Evolutionary conservation across 1,284 basidiomycete genomes (phyloP), one percentile per base, ranked within the genome.

Genomic region (Fomitopsis betulina): DNA sequence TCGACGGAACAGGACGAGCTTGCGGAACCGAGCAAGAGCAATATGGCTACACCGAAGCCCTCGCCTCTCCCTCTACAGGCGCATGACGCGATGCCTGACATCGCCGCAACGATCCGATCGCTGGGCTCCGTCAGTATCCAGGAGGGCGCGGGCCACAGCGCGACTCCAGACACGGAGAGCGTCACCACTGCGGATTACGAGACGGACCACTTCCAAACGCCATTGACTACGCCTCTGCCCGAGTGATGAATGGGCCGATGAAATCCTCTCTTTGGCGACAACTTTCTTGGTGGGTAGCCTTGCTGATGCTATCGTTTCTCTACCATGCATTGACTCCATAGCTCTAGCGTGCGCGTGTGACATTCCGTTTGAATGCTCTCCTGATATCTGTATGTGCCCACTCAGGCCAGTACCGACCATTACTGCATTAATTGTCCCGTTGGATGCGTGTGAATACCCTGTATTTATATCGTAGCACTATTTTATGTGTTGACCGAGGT

Each of bases 191-290:
- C 59, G 9, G 65, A 64, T 19, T 54, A 58, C 21, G 58, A 60
- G 8, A 63, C 67, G 39, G 68, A 68, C 23, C 50, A 54, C 7
- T 70, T 64, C 53, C 58, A 64, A 19, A 68, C 69, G 10, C 67
- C 62, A 1, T 61, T 68, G 25, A 67, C 68, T 15, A 70, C 69
- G 13, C 70, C 68, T 7, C 56, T 65, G 52, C 55, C 58, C 6
- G 49, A 51, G 23, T 60, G 27, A 57, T 15, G 12, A 30, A 8
- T 30, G n/a, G n/a, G n/a, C 27, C 27, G 27, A 30, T 30, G 27
- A 8, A 2, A 12, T 23, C 21, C 42, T 23, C 21, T 9, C 13
- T 13, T 30, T 3, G 45, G 5, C 3, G 15, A 15, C 10, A 17
- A 13, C 19, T 33, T 4, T 58, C 25, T 15, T 53, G 5, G 38